phyloP scores from a whole-genome alignment of 441 rosid genomes.

The Corymbia calophylla region DNA sequence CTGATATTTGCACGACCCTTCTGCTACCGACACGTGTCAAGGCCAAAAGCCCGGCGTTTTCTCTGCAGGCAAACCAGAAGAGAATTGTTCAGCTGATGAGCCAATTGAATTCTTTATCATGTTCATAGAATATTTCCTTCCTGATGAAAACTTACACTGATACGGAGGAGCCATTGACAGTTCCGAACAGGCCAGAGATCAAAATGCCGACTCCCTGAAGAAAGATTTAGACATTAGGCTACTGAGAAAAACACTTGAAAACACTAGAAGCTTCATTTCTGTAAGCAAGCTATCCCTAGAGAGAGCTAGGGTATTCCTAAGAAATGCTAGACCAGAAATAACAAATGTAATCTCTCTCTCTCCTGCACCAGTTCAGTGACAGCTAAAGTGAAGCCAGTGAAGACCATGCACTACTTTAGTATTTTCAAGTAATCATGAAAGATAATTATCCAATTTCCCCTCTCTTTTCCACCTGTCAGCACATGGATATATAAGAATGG shows the following conservation, averaged over 20 bases:
- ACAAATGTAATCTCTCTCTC: not conserved
- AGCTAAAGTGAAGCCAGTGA: not conserved
- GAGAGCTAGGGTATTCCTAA: not conserved
- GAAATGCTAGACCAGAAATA: not conserved
- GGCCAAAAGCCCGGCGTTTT: constrained; percentile 91
- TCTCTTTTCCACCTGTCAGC: not conserved
- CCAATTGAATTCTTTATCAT: not conserved
- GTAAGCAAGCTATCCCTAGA: not conserved
- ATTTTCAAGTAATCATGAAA: not conserved
- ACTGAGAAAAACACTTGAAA: not conserved
- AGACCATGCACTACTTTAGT: not conserved
- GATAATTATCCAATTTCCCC: not conserved
- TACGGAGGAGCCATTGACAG: constrained; percentile 79
- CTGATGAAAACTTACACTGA: constrained; percentile 69
- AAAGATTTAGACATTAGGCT: constrained; percentile 9
- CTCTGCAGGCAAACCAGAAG: constrained; percentile 34
- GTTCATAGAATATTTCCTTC: constrained; percentile 3
- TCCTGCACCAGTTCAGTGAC: not conserved
- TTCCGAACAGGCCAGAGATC: constrained; percentile 93
- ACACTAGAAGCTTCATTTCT: not conserved
- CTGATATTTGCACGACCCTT: constrained; percentile 93
- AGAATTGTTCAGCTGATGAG: not conserved
- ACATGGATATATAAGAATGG: not conserved
- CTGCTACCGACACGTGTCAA: constrained; percentile 94
- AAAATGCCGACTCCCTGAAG: constrained; percentile 84